Evolutionary conservation across 306 rosid genomes (phyloP), one percentile per base, ranked within the genome.

Genomic region (Quillaja saponaria): DNA sequence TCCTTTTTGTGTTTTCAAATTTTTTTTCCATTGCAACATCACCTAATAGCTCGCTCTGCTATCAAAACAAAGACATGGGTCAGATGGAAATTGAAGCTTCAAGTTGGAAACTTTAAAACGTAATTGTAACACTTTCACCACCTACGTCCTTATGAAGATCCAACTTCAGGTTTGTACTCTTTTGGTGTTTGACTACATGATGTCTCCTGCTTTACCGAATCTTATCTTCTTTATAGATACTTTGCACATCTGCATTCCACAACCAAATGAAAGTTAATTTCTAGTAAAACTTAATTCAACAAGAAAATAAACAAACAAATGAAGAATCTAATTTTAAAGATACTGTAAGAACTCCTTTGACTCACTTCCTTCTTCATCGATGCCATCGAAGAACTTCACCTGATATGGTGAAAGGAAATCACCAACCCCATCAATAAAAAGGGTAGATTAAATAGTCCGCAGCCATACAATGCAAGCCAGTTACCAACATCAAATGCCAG

Each of bases 301-400:
- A 8, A 49, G 34, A 14, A 2, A 66, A 56, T 17, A 46, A 18
- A 59, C 67, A 57, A 75, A 44, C 25, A 39, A 39, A 41, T 6
- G 4, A 58, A 67, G 58, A 37, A 53, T 28, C 45, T 35, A 48
- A 34, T 20, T n/a, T 33, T 56, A 5, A 17, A 46, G 48, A 74
- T 45, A 64, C 40, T 49, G 49, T 45, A 28, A 68, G 52, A 61
- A 42, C 11, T 44, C 60, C 16, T 34, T 16, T 47, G 14, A 84
- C 95, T 87, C 71, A 87, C 91, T 81, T 84, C 84, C 88, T 53
- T 77, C 63, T 14, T 81, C 95, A 45, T 85, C 87, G 57, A 89
- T 47, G 54, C 85, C 90, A 52, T 81, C 91, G 49, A 89, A 78
- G 74, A 72, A 75, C 95, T 87, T 75, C 81, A 42, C 34, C 39